Percentiles rank a stretch among this genome's conserved stretches.
Evolutionary conservation across 2,329 filamentous ascomycete species (phyloP).

Genomic region (Penicillium crustosum): DNA sequence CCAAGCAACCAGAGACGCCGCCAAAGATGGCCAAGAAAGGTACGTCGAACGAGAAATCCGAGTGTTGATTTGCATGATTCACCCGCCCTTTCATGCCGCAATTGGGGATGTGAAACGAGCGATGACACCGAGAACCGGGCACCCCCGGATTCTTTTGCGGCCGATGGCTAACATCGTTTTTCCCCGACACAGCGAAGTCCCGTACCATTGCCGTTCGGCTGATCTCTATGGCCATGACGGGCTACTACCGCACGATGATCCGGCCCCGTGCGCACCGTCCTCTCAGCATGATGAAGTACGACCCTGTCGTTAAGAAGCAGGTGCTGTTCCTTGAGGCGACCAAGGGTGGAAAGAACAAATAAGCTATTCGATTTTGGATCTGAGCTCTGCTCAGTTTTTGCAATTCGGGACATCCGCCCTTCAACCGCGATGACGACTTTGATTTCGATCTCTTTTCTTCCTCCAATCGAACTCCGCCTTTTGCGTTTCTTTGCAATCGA

Average conservation of each 20-base stretch:
- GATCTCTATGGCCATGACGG: conserved; percentile 97
- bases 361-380: conserved; percentile 13
- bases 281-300: conserved; percentile 98
- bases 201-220: conserved; percentile 91
- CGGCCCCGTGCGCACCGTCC: conserved; percentile 78
- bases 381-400: background rate
- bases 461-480: background rate
- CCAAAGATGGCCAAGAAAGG: conserved; percentile 28
- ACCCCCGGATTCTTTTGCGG: conserved; percentile 6
- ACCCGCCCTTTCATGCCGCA: background rate
- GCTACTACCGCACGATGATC: conserved; percentile 90
- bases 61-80: background rate
- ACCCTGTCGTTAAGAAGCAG: conserved; percentile 93
- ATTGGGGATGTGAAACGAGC: background rate
- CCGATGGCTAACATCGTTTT: conserved; percentile 15
- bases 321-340: conserved; percentile 95
- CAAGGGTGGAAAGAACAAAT: conserved; percentile 62
- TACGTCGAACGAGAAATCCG: background rate
- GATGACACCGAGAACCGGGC: background rate
- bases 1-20: conserved; percentile 15
- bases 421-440: background rate
- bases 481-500: background rate
- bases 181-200: conserved; percentile 67
- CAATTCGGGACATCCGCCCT: background rate
- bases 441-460: background rate